Evolutionary conservation across 176 grass and related monocot species (phyloP), one percentile per base, ranked within the genome.

Genomic region (Melocanna baccifera): DNA sequence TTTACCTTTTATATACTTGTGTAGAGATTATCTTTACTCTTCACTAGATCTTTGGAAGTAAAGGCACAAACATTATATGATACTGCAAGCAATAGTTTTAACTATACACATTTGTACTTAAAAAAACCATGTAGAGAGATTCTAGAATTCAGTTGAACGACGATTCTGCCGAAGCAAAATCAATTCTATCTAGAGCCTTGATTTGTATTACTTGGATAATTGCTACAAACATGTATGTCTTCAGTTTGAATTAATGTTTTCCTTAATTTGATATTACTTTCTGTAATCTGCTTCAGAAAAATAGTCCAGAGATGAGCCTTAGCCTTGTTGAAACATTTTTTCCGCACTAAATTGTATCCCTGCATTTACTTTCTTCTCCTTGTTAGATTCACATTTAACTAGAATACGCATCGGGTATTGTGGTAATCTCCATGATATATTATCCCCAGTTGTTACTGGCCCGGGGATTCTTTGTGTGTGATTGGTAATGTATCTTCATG

Each of bases 391-490:
- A 41, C 8, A 18, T 26, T 41, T 5, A 55, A 65, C 30, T 57
- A 3, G 20, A 67, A 26, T 81, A 9, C 13, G 1, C 84, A 51
- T 51, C 51, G 19, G 5, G 63, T 61, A 14, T 18, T 83, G 53
- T 76, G 18, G 1, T 80, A 72, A 61, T 64, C 55, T 88, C 57
- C 23, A 41, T 71, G 18, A 77, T 16, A 63, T 62, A 62, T n/a
- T 45, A 20, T 65, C 18, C 47, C 12, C 20, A 56, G 30, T 42
- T 39, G 41, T 74, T 69, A 50, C 29, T 55, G 12, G n/a, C 36
- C 64, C 12, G 23, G 29, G 39, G 42, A 39, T 68, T 82, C 7
- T 75, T 28, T 42, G 22, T 4, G 5, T 15, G 12, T 84, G 29
- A 43, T 9, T 66, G 15, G 40, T 41, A 41, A 25, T 48, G 10